Evolutionary conservation across 441 rosid genomes (phyloP).

Genomic region (Mallotus repandus): DNA sequence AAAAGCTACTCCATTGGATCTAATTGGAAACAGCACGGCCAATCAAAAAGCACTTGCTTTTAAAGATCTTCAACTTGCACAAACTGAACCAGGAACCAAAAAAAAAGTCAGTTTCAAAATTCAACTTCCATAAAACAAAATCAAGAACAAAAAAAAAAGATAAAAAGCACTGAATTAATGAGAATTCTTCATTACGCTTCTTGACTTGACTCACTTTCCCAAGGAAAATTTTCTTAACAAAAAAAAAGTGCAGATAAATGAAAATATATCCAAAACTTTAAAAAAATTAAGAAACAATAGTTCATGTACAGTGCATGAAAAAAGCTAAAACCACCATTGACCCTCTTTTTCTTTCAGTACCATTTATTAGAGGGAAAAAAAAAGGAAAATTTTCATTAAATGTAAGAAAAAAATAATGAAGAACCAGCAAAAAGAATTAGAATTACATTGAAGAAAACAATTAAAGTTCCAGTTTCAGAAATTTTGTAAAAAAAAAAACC

Average conservation of each 20-base stretch:
- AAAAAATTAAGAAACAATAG: not conserved
- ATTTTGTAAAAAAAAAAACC: not conserved
- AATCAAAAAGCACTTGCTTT: constrained; percentile 6
- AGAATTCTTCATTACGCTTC: constrained; percentile 35
- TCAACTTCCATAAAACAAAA: constrained; percentile 14
- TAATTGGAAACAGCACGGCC: constrained; percentile 14
- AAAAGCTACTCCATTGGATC: constrained; percentile 28
- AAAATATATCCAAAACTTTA: not conserved
- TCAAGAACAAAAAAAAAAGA: constrained; percentile 6
- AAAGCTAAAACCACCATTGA: not conserved
- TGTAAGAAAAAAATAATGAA: not conserved
- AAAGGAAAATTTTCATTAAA: too few species aligned
- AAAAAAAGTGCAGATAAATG: not conserved
- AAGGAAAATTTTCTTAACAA: not conserved
- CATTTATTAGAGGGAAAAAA: not conserved
- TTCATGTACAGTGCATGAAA: not conserved
- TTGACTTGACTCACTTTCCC: constrained; percentile 34
- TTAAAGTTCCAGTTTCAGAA: too few species aligned
- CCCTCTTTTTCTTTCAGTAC: not conserved
- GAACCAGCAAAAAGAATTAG: constrained; percentile 3
- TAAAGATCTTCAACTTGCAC: constrained; percentile 15
- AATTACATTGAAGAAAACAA: not conserved
- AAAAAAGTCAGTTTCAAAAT: constrained; percentile 18
- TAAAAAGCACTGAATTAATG: constrained; percentile 8
- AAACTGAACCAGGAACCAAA: constrained; percentile 1